Evolutionary conservation across 805 yeast genomes (phyloP), one percentile per base, ranked within the genome.

Genomic region (Schizosaccharomyces octosporus): DNA sequence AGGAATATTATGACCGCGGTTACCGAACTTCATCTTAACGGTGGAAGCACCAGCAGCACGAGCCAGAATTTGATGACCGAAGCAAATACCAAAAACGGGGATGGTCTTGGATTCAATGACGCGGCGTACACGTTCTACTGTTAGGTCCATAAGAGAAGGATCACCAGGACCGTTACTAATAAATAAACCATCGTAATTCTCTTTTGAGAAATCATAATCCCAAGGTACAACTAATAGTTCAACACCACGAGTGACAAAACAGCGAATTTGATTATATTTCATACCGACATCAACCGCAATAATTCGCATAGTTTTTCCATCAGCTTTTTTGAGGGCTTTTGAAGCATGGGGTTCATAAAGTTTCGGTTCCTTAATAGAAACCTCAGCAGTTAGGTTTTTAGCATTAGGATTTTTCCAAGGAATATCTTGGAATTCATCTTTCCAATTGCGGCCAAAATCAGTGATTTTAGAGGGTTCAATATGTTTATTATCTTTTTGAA

Each of bases 161-260:
- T 93, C 97, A 80, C 99, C 99, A 36, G 99, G 99, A 76, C 99
- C 99, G 74, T 93, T 93, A 62, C 97, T 89, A 66, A 90, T 77
- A 74, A 93, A 93, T 68, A 93, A 78, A 77, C 98, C 99, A 72
- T 93, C 98, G 71, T 84, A 93, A 73, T 87, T 95, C 64, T 85
- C 76, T 24, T 62, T 41, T n/a, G 61, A 32, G 72, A 85, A 83
- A 73, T 88, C 95, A 70, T 88, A 82, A 72, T 93, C 83, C 89
- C 90, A 90, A 64, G 98, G 97, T 59, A 93, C 97, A 62, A 93
- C 97, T 70, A 82, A 80, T 66, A 93, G 78, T 75, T 94, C 97
- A 61, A 93, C 96, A 72, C 99, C 98, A 70, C 98, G 84, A 71
- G 82, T 81, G 63, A 93, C 87, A 66, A 93, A 90, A 73, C 98